Conservation (phyloP, 2,329 filamentous ascomycete genomes). For the Xylaria sp. region DNA sequence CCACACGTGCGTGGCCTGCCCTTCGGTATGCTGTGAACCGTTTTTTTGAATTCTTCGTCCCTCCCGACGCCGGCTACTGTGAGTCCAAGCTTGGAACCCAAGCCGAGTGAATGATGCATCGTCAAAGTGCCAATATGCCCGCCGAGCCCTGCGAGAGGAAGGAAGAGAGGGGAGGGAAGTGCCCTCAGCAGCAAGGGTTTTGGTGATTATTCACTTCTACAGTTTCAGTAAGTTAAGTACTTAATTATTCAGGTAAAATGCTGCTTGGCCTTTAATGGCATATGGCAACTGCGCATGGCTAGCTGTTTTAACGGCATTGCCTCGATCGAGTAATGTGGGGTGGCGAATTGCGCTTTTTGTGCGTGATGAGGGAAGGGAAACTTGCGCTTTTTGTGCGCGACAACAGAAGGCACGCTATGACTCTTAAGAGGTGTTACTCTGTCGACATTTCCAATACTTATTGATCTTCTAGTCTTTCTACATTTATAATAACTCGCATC, state of each 20-base stretch:
- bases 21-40: constrained; percentile 9
- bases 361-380: constrained; percentile 11
- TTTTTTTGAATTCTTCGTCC: constrained; percentile 4
- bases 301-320: not conserved
- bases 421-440: not conserved
- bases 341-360: constrained; percentile 32
- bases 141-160: not conserved
- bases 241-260: not conserved
- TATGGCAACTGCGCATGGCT: not conserved
- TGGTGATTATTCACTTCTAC: not conserved
- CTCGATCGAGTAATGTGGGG: constrained; percentile 18
- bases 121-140: not conserved
- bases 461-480: not conserved
- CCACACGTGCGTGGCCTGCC: constrained; percentile 8
- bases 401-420: not conserved
- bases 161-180: not conserved
- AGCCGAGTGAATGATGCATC: not conserved
- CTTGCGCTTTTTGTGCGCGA: constrained; percentile 19
- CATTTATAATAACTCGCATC: not conserved
- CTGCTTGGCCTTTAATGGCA: not conserved
- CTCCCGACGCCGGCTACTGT: constrained; percentile 14
- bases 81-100: not conserved
- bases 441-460: not conserved
- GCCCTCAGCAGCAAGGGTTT: not conserved
- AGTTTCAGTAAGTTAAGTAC: not conserved